phyloP scores from a whole-genome alignment of 2,329 filamentous ascomycete genomes.

The Parascedosporium putredinis region DNA sequence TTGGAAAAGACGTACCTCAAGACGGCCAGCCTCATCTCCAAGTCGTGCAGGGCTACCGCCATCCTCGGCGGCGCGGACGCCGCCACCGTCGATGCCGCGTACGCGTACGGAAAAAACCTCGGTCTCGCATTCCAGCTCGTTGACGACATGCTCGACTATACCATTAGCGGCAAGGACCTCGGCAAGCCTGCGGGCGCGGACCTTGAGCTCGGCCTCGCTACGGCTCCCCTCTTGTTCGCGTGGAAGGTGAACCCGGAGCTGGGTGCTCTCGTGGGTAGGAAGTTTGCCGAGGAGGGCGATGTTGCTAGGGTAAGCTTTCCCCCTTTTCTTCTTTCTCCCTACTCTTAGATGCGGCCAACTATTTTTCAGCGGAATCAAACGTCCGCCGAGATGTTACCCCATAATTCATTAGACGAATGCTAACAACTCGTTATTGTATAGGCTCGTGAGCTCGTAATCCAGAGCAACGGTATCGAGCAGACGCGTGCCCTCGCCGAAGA shows the following conservation, averaged over 20 bases:
- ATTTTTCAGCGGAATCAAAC: too few species aligned
- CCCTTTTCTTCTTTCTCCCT: conserved; percentile 11
- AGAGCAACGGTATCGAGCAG: conserved; percentile 82
- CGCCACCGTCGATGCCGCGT: conserved; percentile 80
- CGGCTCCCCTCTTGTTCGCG: conserved; percentile 86
- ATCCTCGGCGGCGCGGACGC: conserved; percentile 68
- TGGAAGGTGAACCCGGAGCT: conserved; percentile 85
- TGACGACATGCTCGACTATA: conserved; percentile 97
- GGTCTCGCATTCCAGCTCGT: conserved; percentile 95
- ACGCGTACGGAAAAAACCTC: conserved; percentile 84
- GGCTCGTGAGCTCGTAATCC: conserved; percentile 77
- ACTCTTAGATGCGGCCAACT: too few species aligned
- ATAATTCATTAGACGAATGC: too few species aligned
- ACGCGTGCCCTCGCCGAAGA: conserved; percentile 83
- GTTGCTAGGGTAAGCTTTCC: conserved; percentile 59
- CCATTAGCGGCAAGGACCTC: conserved; percentile 69
- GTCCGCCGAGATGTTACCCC: too few species aligned
- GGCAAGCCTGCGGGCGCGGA: conserved; percentile 95
- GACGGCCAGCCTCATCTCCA: conserved; percentile 89
- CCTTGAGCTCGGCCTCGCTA: conserved; percentile 84
- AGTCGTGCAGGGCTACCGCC: conserved; percentile 84
- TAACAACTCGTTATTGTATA: too few species aligned
- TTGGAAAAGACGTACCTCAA: conserved; percentile 98
- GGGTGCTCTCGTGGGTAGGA: conserved; percentile 80
- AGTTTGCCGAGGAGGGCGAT: conserved; percentile 77